Evolutionary conservation across 108 stramenopile genomes (phyloP).

Genomic region (Discostella stelligeroides): DNA sequence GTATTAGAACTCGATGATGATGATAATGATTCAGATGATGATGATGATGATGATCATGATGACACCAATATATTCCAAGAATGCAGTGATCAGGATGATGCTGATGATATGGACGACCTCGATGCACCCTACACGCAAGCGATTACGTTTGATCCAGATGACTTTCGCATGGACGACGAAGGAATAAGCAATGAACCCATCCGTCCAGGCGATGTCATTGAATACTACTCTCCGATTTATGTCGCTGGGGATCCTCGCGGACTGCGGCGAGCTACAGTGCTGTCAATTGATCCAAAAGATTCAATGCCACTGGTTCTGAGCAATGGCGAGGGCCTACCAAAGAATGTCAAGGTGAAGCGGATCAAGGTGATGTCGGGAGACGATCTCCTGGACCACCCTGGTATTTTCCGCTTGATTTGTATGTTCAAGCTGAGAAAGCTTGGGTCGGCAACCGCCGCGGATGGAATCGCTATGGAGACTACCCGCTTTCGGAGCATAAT

Average conservation of each 20-base stretch:
- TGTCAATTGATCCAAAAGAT: constrained; percentile 50
- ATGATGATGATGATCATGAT: too few species aligned
- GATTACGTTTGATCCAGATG: constrained; percentile 39
- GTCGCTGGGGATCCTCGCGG: constrained; percentile 60
- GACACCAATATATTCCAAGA: too few species aligned
- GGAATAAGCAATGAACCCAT: constrained; percentile 62
- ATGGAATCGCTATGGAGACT: constrained; percentile 30
- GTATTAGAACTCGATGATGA: too few species aligned
- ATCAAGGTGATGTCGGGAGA: constrained; percentile 54
- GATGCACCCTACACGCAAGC: too few species aligned
- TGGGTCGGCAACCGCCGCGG: constrained; percentile 20
- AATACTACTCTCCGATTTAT: constrained; percentile 64
- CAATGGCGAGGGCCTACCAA: constrained; percentile 58
- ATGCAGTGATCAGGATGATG: too few species aligned
- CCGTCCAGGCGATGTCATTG: constrained; percentile 71
- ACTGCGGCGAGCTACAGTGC: constrained; percentile 51
- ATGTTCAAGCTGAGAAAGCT: constrained; percentile 34
- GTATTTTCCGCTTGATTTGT: constrained; percentile 50
- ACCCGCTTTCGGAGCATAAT: constrained; percentile 38
- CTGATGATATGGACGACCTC: too few species aligned
- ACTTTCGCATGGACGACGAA: constrained; percentile 31
- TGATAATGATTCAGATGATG: too few species aligned
- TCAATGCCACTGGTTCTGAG: constrained; percentile 49
- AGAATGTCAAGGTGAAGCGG: constrained; percentile 54
- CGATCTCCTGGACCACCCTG: constrained; percentile 52